Evolutionary conservation across 2,329 filamentous ascomycete species (phyloP).

Genomic region (Hypocreales sp.): DNA sequence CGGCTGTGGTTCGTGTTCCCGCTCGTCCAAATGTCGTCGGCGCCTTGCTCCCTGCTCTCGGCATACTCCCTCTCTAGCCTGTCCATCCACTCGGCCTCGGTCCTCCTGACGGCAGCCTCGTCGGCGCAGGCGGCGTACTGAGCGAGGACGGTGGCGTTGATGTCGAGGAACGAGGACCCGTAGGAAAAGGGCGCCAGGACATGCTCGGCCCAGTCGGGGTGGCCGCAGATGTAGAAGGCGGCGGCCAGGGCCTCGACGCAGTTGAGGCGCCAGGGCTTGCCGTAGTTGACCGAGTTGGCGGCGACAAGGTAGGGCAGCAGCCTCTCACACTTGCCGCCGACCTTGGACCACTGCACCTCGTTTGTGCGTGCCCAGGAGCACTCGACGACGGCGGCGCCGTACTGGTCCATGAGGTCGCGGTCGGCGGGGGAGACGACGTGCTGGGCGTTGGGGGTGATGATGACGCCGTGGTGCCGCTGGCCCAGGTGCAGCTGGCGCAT

Average conservation of each 20-base stretch:
- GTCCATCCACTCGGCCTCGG: constrained; percentile 76
- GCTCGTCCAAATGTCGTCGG: constrained; percentile 72
- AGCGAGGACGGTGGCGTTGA: constrained; percentile 70
- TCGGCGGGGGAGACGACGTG: constrained; percentile 73
- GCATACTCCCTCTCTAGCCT: constrained; percentile 82
- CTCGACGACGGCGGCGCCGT: constrained; percentile 90
- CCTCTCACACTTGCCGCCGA: constrained; percentile 86
- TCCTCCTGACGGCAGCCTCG: constrained; percentile 68
- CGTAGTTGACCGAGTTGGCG: constrained; percentile 95
- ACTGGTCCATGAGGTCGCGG: constrained; percentile 63
- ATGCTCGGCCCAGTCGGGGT: constrained; percentile 76
- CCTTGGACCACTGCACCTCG: constrained; percentile 80
- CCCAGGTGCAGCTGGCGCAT: constrained; percentile 90
- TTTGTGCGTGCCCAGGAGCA: constrained; percentile 89
- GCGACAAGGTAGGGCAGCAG: constrained; percentile 89
- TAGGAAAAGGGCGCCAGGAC: constrained; percentile 78
- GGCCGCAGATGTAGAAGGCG: constrained; percentile 84
- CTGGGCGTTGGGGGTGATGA: constrained; percentile 92
- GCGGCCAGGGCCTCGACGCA: constrained; percentile 91
- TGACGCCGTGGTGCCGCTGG: constrained; percentile 80
- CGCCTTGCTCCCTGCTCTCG: constrained; percentile 56
- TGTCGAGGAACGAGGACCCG: constrained; percentile 74
- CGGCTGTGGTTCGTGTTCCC: constrained; percentile 69
- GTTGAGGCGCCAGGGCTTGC: constrained; percentile 86
- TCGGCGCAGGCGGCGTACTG: constrained; percentile 73